phyloP scores from a whole-genome alignment of 1,284 basidiomycete genomes.

The Fereydounia khargensis region DNA sequence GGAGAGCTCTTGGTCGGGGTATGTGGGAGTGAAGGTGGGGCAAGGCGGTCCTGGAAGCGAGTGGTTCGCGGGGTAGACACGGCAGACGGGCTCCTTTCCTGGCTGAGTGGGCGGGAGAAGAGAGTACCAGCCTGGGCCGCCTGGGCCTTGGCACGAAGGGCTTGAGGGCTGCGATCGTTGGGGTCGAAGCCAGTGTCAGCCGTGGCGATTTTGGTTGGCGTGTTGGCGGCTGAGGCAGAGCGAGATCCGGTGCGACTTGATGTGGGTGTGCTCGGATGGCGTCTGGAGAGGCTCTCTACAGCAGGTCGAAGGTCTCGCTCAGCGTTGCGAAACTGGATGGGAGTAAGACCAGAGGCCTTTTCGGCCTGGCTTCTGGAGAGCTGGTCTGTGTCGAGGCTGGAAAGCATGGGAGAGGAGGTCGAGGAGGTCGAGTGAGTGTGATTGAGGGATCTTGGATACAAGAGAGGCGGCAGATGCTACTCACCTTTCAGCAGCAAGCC shows the following conservation, averaged over 20 bases:
- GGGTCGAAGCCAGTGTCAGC: slow-evolving; percentile 1
- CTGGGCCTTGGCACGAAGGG: slow-evolving; percentile 31
- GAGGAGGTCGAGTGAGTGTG: too few relatives aligned
- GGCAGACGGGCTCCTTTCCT: not conserved
- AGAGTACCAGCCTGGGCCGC: slow-evolving; percentile 26
- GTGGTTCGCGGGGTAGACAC: not conserved
- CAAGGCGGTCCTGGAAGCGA: not conserved
- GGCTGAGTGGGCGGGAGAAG: slow-evolving; percentile 1
- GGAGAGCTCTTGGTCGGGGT: not conserved
- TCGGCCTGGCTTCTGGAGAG: slow-evolving; percentile 19
- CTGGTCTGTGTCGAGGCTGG: slow-evolving; percentile 14
- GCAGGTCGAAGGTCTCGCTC: slow-evolving; percentile 28
- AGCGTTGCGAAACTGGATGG: slow-evolving; percentile 21
- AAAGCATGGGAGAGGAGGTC: too few relatives aligned
- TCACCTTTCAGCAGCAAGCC: slow-evolving; percentile 29
- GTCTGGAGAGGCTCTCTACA: slow-evolving; percentile 14
- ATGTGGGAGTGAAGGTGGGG: not conserved
- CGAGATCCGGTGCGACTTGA: slow-evolving; percentile 12
- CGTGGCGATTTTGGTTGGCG: slow-evolving; percentile 3
- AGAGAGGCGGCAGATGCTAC: too few relatives aligned
- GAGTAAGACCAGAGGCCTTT: slow-evolving; percentile 20
- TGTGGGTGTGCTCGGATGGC: slow-evolving; percentile 10
- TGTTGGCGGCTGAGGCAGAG: slow-evolving; percentile 1
- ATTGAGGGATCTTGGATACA: too few relatives aligned
- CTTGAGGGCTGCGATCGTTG: slow-evolving; percentile 12